Percentiles rank a stretch among this genome's conserved stretches.
Evolutionary conservation across 2,329 filamentous ascomycete species (phyloP).

Genomic region (Penicillium olsonii): DNA sequence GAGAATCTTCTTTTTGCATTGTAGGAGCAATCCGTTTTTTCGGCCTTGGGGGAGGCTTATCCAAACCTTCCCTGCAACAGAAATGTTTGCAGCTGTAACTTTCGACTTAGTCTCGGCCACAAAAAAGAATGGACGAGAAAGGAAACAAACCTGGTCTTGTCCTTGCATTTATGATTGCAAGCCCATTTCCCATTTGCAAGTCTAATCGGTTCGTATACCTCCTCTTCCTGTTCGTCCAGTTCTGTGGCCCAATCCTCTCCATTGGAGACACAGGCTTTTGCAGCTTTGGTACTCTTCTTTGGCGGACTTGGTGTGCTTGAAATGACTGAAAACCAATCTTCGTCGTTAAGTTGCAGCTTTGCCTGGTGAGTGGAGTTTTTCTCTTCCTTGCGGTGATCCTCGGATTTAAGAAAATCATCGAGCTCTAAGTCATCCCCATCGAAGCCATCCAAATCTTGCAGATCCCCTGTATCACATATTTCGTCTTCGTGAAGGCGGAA

Average conservation of each 20-base stretch:
- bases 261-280: background rate
- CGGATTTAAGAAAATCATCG: slow-evolving; percentile 50
- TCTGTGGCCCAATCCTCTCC: slow-evolving; percentile 10
- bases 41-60: slow-evolving; percentile 62
- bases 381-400: background rate
- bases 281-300: background rate
- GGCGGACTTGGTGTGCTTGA: slow-evolving; percentile 11
- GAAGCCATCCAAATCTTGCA: slow-evolving; percentile 48
- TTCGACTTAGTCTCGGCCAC: slow-evolving; percentile 22
- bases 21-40: slow-evolving; percentile 23
- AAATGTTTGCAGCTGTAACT: slow-evolving; percentile 65
- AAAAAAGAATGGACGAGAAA: background rate
- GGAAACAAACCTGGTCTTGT: slow-evolving; percentile 49
- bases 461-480: too few species aligned
- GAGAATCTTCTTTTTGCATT: slow-evolving; percentile 25
- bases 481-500: slow-evolving; percentile 6
- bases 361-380: background rate
- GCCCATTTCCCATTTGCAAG: slow-evolving; percentile 72
- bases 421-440: slow-evolving; percentile 57
- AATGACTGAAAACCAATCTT: slow-evolving; percentile 25
- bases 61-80: slow-evolving; percentile 71
- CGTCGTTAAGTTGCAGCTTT: slow-evolving; percentile 12
- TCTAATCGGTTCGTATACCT: slow-evolving; percentile 47
- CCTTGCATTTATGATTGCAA: slow-evolving; percentile 71
- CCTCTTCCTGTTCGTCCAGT: slow-evolving; percentile 11